Percentiles rank a stretch among this genome's conserved stretches.
Conservation (phyloP, 208 protist species). For the Angomonas deanei region DNA sequence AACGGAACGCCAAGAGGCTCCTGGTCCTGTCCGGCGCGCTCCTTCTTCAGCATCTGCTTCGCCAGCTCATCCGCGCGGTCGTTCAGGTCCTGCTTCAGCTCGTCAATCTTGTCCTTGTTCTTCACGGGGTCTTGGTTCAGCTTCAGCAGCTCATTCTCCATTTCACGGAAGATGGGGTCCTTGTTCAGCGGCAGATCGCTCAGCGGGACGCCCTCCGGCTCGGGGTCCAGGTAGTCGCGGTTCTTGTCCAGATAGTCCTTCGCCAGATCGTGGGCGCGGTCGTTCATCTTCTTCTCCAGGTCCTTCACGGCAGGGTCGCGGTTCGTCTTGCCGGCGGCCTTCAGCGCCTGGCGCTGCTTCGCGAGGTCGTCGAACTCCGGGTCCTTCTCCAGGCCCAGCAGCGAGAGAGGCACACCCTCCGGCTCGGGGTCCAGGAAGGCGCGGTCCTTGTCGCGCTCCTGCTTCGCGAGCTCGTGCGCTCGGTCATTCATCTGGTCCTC, state of each 20-base stretch:
- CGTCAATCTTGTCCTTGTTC: slow-evolving; percentile 50
- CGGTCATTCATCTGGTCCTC: slow-evolving; percentile 57
- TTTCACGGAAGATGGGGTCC: slow-evolving; percentile 66
- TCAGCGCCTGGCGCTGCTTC: slow-evolving; percentile 61
- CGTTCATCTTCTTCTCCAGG: slow-evolving; percentile 73
- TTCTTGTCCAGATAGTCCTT: slow-evolving; percentile 55
- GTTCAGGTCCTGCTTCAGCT: slow-evolving; percentile 66
- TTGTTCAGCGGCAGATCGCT: slow-evolving; percentile 58
- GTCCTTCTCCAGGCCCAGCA: slow-evolving; percentile 59
- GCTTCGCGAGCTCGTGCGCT: slow-evolving; percentile 27
- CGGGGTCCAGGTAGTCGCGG: slow-evolving; percentile 58
- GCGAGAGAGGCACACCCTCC: slow-evolving; percentile 68
- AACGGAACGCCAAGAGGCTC: slow-evolving; percentile 66
- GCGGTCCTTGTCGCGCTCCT: slow-evolving; percentile 45
- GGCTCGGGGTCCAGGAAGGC: slow-evolving; percentile 62
- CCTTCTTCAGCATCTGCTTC: slow-evolving; percentile 49
- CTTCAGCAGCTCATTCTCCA: slow-evolving; percentile 65
- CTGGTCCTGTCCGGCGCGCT: slow-evolving; percentile 64
- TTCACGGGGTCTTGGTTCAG: slow-evolving; percentile 47
- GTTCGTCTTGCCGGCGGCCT: slow-evolving; percentile 28
- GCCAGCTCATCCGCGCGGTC: slow-evolving; percentile 57
- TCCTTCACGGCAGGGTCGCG: slow-evolving; percentile 39
- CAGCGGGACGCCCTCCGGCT: slow-evolving; percentile 60
- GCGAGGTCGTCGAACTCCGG: slow-evolving; percentile 56
- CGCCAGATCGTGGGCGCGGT: slow-evolving; percentile 56